phyloP scores from a whole-genome alignment of 805 yeast species.

The Starmerella stigmatis region DNA sequence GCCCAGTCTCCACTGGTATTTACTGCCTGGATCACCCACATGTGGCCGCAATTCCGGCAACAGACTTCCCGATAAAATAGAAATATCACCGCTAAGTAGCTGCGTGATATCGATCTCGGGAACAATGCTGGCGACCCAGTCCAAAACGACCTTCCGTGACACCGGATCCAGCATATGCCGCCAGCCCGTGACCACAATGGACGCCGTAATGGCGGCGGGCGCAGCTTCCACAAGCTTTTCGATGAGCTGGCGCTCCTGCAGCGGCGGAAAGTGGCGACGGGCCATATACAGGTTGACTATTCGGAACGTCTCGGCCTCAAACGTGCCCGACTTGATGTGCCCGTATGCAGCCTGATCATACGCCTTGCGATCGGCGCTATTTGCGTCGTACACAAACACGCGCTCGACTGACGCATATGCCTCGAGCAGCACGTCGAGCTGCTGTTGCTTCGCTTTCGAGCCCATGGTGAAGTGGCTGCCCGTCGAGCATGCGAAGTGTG shows the following conservation, averaged over 20 bases:
- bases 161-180: not conserved
- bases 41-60: slow-evolving; percentile 5
- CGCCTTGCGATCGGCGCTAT: slow-evolving; percentile 11
- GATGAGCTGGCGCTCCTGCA: slow-evolving; percentile 20
- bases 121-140: not conserved
- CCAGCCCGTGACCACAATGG: slow-evolving; percentile 11
- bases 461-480: slow-evolving; percentile 1
- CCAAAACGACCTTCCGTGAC: slow-evolving; percentile 6
- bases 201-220: not conserved
- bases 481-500: slow-evolving; percentile 18
- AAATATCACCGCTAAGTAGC: not conserved
- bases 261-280: slow-evolving; percentile 9
- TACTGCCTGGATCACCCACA: slow-evolving; percentile 4
- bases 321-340: slow-evolving; percentile 11
- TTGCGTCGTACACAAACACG: slow-evolving; percentile 18
- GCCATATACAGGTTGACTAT: slow-evolving; percentile 3
- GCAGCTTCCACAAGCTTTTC: slow-evolving; percentile 9
- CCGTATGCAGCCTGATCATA: slow-evolving; percentile 4
- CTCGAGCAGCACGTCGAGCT: slow-evolving; percentile 19
- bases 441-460: slow-evolving; percentile 7
- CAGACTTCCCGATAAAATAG: slow-evolving; percentile 10
- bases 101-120: not conserved
- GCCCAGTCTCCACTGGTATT: not conserved
- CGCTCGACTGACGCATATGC: slow-evolving; percentile 14
- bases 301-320: slow-evolving; percentile 12